Conservation (phyloP, 495 filamentous ascomycete species). For the Pseudomonodictys pantanalensis region DNA sequence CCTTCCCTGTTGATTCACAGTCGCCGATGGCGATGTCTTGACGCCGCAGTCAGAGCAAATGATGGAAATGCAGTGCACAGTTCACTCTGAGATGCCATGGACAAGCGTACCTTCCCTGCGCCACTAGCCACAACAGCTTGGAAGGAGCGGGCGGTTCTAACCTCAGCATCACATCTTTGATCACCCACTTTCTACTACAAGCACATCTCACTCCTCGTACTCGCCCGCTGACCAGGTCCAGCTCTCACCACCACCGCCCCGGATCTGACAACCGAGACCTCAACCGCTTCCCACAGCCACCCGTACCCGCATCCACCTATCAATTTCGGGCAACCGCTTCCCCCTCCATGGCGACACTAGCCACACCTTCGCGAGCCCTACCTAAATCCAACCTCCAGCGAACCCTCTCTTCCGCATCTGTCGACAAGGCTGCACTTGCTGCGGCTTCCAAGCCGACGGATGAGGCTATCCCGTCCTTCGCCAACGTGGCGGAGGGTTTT, state of each 20-base stretch:
- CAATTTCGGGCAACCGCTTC: not conserved
- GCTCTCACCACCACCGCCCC: not conserved
- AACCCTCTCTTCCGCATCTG: constrained; percentile 9
- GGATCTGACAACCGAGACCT: not conserved
- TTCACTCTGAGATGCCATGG: too few relatives aligned
- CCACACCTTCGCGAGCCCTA: constrained; percentile 24
- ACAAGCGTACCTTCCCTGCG: too few relatives aligned
- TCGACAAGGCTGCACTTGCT: not conserved
- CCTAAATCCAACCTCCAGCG: constrained; percentile 25
- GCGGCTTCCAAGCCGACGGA: not conserved
- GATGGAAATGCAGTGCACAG: too few relatives aligned
- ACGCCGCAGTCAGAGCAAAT: too few relatives aligned
- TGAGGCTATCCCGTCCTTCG: constrained; percentile 1
- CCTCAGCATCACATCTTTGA: too few relatives aligned
- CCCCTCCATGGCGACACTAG: constrained; percentile 18
- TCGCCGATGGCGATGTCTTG: too few relatives aligned
- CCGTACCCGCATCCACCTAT: constrained; percentile 11
- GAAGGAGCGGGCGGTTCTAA: too few relatives aligned
- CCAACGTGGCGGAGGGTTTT: not conserved
- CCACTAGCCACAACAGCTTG: too few relatives aligned
- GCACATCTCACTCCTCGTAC: not conserved
- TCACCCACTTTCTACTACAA: not conserved
- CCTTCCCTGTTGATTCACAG: too few relatives aligned
- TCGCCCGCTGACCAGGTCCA: constrained; percentile 1
- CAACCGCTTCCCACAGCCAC: constrained; percentile 1